Conservation (phyloP, 2,329 filamentous ascomycete species). For the Fusarium sp. region DNA sequence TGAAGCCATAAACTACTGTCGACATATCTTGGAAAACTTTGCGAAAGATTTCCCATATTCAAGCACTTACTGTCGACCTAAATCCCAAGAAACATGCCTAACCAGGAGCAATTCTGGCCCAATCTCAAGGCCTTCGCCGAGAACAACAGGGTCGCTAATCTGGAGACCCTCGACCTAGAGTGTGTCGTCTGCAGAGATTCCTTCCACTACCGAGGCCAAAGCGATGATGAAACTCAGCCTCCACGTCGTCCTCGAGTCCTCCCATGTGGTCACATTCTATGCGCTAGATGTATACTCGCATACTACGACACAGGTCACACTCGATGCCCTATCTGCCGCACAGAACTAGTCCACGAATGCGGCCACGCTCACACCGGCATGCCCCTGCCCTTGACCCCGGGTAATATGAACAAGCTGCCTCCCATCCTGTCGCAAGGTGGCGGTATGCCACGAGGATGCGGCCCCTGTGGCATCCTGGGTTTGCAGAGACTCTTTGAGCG, state of each 20-base stretch:
- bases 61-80: accelerated
- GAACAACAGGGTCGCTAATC: background rate
- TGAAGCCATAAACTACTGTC: background rate
- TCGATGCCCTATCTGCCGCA: background rate
- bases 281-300: background rate
- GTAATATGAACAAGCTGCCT: background rate
- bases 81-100: background rate
- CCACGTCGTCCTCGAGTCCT: background rate
- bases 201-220: background rate
- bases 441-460: background rate
- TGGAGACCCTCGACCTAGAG: background rate
- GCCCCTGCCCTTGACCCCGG: background rate
- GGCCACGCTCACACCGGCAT: background rate
- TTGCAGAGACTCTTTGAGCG: background rate
- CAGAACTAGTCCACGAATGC: background rate
- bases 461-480: background rate
- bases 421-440: background rate
- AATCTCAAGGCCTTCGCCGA: background rate
- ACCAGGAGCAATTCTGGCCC: background rate
- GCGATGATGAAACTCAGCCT: background rate
- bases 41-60: background rate
- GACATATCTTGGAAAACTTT: background rate
- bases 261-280: background rate
- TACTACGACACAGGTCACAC: background rate
- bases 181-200: background rate